Base-by-base conservation (phyloP, 306 rosid genomes). In the Malus orientalis region DNA sequence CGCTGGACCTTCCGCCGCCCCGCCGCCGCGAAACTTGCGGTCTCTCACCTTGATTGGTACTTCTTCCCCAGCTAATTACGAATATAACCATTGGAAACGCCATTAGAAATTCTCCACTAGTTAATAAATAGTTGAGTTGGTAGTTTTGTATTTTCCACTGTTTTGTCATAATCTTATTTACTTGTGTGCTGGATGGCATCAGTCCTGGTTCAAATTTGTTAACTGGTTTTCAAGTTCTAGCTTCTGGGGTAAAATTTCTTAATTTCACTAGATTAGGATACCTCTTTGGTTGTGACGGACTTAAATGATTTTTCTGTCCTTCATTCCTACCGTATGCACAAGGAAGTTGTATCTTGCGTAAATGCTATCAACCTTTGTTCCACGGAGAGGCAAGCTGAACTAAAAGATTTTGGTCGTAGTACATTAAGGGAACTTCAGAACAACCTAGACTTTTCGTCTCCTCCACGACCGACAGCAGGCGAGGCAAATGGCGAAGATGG, bases 131-230 rank as follows among this genome's bases (percentile, higher is more conserved):
- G 38, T 33, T 33, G 36, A 33, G 36, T 33, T 33, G 36, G 36
- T 33, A 33, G 36, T 33, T 33, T 33, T 33, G 36, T 33, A 33
- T 51, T 40, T 36, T 22, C 69, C 80, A 45, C 73, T 71, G 51
- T 80, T 76, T 42, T 40, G 73, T 81, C 54, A 47, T 45, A 75
- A 36, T 49, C 55, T 58, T 57, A 74, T 61, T 84, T 84, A 72
- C 65, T 84, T 84, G 45, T 82, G 47, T 83, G 89, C 96, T 93
- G 99, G 97, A 91, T 87, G 90, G 78, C 68, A 82, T 89, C 80
- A 82, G 91, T 82, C 89, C 93, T 23, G 98, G 99, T 78, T 89
- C 98, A 81, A 96, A 92, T 88, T 86, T 96, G 87, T 89, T 96
- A 86, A 79, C 90, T 45, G 93, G 98, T 13, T 87, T 91, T 79